Base-by-base conservation (phyloP, 805 yeast genomes). In the Ogataea nitratoaversa region DNA sequence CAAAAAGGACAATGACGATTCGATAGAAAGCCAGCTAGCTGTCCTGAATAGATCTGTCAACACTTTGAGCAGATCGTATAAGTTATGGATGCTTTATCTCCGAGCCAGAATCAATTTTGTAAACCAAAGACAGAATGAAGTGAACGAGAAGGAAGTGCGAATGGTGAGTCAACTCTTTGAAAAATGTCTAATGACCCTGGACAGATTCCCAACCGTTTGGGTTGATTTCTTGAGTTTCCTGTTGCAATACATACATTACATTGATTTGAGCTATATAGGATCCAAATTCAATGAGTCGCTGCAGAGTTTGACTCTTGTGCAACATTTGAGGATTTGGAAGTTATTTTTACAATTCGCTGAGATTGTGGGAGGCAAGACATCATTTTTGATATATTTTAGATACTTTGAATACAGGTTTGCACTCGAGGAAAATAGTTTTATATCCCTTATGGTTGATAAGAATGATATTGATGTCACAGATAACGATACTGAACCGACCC, bases 251-350 rank as follows among this genome's bases (percentile, higher is more conserved):
- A 5, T 40, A 7, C 33, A 36, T 28, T 37, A 54, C 19, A 54
- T 49, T 2, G 59, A 69, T 38, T 54, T 74, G 0, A 59, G 72
- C 0, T 42, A 53, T 28, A 67, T 71, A 12, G 59, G 82, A 31
- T 53, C 54, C 4, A 59, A 61, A 3, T 79, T 81, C 52, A 74
- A 82, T 50, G 50, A 56, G 22, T 72, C 82, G 0, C 57, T 84
- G 8, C 63, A 66, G 38, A 46, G 62, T 4, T 50, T 83, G 11
- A 77, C 84, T 0, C 38, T 70, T 5, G 55, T 74, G 0, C 79
- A 76, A 41, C 88, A 81, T 56, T 70, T 70, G 4, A 47, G 65
- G 22, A 70, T 83, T 24, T 75, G 93, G 75, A 62, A 68, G 1
- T 53, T 71, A 44, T 84, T 77, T 41, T 61, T 82, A 32, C 49